A percentile compares a stretch with the other conserved stretches of the same genome.
phyloP scores from a whole-genome alignment of 2,329 filamentous ascomycete species.

The Fusarium sp. region DNA sequence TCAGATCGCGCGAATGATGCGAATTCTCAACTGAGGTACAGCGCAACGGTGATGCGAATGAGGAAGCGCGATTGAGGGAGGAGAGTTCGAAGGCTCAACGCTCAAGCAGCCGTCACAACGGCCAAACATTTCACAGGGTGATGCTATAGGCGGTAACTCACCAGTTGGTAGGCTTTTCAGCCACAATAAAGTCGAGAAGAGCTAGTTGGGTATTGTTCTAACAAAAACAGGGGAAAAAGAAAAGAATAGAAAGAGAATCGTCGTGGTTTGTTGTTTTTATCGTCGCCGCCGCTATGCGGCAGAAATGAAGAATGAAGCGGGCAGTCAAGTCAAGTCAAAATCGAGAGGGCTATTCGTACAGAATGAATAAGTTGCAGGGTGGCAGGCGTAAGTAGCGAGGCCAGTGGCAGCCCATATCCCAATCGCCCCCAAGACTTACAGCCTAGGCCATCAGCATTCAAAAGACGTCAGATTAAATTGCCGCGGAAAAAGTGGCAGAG shows the following conservation, averaged over 20 bases:
- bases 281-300: constrained; percentile 29
- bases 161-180: constrained; percentile 32
- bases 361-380: constrained; percentile 45
- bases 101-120: constrained; percentile 9
- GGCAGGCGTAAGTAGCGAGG: constrained; percentile 48
- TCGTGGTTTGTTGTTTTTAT: not conserved
- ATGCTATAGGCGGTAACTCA: constrained; percentile 31
- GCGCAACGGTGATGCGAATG: not conserved
- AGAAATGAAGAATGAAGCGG: constrained; percentile 29
- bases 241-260: not conserved
- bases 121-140: constrained; percentile 5
- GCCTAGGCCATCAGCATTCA: constrained; percentile 51
- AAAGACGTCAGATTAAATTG: constrained; percentile 18
- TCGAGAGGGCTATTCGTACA: constrained; percentile 35
- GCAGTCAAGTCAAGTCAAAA: constrained; percentile 39
- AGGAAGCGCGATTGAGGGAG: constrained; percentile 4
- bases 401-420: constrained; percentile 53
- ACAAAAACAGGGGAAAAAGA: not conserved
- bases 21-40: not conserved
- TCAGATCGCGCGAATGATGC: constrained; percentile 6
- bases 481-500: constrained; percentile 20
- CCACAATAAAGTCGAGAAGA: constrained; percentile 21
- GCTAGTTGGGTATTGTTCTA: constrained; percentile 16
- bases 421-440: constrained; percentile 52
- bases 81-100: constrained; percentile 12